phyloP scores from a whole-genome alignment of 2,329 filamentous ascomycete species.

The Pseudomassariella vexata region DNA sequence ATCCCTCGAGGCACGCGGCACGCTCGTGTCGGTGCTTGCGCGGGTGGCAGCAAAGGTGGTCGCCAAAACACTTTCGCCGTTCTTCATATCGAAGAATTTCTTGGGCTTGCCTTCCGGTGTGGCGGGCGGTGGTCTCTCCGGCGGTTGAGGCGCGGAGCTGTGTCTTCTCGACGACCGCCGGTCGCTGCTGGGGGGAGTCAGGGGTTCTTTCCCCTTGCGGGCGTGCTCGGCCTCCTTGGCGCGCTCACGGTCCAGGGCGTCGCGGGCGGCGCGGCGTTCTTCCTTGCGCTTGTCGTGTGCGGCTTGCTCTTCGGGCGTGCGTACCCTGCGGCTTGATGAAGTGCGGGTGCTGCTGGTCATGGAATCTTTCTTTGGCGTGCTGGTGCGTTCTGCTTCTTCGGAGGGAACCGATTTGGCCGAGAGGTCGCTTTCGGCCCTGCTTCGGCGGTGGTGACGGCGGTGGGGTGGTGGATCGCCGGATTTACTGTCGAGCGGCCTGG shows the following conservation, averaged over 20 bases:
- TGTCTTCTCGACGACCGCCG: constrained; percentile 5
- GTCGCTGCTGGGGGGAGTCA: constrained; percentile 5
- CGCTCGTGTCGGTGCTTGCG: constrained; percentile 2
- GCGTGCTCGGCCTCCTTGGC: constrained; percentile 5
- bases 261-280: constrained; percentile 3
- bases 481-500: too few species aligned
- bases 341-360: too few species aligned
- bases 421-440: constrained; percentile 4
- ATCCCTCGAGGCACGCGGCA: constrained; percentile 3
- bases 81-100: constrained; percentile 6
- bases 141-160: constrained; percentile 3
- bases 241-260: not conserved
- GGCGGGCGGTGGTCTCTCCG: not conserved
- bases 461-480: too few species aligned
- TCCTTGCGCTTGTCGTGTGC: constrained; percentile 6
- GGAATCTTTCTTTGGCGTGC: too few species aligned
- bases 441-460: constrained; percentile 2
- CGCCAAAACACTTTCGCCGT: constrained; percentile 3
- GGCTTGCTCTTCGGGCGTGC: constrained; percentile 7
- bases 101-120: constrained; percentile 1
- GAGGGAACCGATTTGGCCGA: constrained; percentile 4
- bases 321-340: not conserved
- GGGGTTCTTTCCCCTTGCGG: constrained; percentile 6
- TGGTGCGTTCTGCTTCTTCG: too few species aligned
- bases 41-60: not conserved